Conservation (phyloP, 2,329 filamentous ascomycete genomes). For the Alternaria novae-zelandiae region DNA sequence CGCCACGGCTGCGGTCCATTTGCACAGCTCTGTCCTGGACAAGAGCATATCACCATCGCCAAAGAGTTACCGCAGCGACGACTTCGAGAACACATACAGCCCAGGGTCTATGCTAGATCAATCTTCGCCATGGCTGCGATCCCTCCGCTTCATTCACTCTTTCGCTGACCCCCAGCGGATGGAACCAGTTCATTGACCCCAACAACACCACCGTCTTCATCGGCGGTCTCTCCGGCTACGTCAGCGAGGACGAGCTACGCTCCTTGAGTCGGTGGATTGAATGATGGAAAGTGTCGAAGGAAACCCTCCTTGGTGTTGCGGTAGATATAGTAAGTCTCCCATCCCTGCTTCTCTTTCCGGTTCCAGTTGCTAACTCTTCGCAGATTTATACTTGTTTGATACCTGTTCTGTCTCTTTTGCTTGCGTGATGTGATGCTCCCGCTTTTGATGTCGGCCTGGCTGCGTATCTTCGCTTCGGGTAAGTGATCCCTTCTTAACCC, state of each 20-base stretch:
- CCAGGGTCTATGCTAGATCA: constrained; percentile 11
- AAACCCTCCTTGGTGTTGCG: background rate
- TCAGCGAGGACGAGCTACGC: constrained; percentile 97
- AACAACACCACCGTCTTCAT: constrained; percentile 99
- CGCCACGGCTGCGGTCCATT: background rate
- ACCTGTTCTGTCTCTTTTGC: background rate
- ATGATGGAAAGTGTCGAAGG: background rate
- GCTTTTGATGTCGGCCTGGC: background rate
- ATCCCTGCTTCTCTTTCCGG: background rate
- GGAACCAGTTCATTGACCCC: constrained; percentile 98
- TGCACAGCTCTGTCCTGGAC: too few species aligned
- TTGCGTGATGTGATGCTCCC: background rate
- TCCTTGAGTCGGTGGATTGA: constrained; percentile 74
- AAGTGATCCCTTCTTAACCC: background rate
- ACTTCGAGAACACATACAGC: constrained; percentile 11
- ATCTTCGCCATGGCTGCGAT: background rate
- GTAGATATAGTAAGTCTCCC: background rate
- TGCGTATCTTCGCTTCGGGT: background rate
- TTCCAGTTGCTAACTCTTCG: background rate
- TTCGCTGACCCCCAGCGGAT: background rate
- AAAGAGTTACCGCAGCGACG: constrained; percentile 28
- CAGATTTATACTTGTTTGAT: background rate
- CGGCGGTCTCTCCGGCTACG: constrained; percentile 93
- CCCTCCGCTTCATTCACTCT: background rate
- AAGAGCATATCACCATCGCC: constrained; percentile 22